Percentiles rank a stretch among this genome's conserved stretches.
Conservation (phyloP, 2,329 filamentous ascomycete species). For the Blumeria hordei region DNA sequence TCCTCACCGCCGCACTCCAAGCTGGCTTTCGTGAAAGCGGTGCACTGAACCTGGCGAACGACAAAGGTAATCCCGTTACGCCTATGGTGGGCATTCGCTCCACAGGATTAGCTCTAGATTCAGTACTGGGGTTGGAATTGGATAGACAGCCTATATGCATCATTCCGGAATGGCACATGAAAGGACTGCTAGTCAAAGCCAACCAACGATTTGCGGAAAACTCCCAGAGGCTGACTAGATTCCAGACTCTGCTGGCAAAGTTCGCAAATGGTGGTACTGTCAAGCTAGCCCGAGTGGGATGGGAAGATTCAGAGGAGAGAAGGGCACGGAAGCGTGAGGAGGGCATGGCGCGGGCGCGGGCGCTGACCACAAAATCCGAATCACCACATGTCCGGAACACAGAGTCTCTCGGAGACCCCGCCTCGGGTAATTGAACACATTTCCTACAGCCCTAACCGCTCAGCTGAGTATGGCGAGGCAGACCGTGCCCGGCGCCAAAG, state of each 20-base stretch:
- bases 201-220: constrained; percentile 57
- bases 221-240: constrained; percentile 38
- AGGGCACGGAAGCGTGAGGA: constrained; percentile 32
- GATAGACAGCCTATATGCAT: constrained; percentile 22
- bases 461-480: no score
- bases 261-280: neutral
- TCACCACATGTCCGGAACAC: no score
- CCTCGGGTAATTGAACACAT: no score
- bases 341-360: constrained; percentile 25
- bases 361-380: constrained; percentile 1
- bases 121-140: constrained; percentile 39
- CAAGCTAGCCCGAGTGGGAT: constrained; percentile 12
- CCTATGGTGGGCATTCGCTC: constrained; percentile 74
- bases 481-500: no score
- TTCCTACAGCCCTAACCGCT: no score
- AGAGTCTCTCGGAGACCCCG: no score
- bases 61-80: constrained; percentile 13
- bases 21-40: constrained; percentile 83
- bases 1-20: constrained; percentile 51
- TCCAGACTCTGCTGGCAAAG: constrained; percentile 21
- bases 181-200: constrained; percentile 39
- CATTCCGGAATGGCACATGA: constrained; percentile 44
- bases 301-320: constrained; percentile 29
- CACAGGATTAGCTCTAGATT: constrained; percentile 60
- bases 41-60: constrained; percentile 36